A percentile compares a stretch with the other conserved stretches of the same genome.
Evolutionary conservation across 2,329 filamentous ascomycete genomes (phyloP).

Genomic region (Sarocladium kiliense): DNA sequence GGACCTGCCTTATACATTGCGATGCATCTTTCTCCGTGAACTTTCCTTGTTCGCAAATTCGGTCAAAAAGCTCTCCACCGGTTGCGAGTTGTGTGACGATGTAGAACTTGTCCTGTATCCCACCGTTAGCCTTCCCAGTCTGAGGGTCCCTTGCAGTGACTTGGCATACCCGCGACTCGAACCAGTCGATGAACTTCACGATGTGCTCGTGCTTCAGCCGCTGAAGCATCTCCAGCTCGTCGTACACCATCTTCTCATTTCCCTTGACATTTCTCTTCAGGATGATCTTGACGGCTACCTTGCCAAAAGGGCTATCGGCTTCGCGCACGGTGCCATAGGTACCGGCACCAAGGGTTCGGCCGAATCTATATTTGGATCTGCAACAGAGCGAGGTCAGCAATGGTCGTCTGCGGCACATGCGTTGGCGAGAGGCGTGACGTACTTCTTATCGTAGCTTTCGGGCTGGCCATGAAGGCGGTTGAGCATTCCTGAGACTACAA

Average conservation of each 20-base stretch:
- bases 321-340: slow-evolving; percentile 98
- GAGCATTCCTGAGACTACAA: slow-evolving; percentile 77
- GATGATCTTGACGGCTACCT: slow-evolving; percentile 98
- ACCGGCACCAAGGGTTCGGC: slow-evolving; percentile 87
- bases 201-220: slow-evolving; percentile 90
- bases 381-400: slow-evolving; percentile 18
- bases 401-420: slow-evolving; percentile 13
- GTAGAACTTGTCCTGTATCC: slow-evolving; percentile 89
- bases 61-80: slow-evolving; percentile 93
- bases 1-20: slow-evolving; percentile 89
- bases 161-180: slow-evolving; percentile 79
- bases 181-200: slow-evolving; percentile 97
- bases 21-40: slow-evolving; percentile 98
- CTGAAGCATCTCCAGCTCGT: slow-evolving; percentile 92
- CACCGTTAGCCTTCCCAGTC: background rate
- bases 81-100: slow-evolving; percentile 96
- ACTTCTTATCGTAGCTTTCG: slow-evolving; percentile 99
- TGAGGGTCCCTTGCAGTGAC: background rate
- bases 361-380: slow-evolving; percentile 85
- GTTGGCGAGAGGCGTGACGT: slow-evolving; percentile 19
- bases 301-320: slow-evolving; percentile 74
- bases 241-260: slow-evolving; percentile 98
- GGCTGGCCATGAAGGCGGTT: slow-evolving; percentile 96
- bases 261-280: slow-evolving; percentile 98
- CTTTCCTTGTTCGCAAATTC: slow-evolving; percentile 95